Evolutionary conservation across 257 asterid species (phyloP), one percentile per base, ranked within the genome.

Genomic region (Forsythia viridissima): DNA sequence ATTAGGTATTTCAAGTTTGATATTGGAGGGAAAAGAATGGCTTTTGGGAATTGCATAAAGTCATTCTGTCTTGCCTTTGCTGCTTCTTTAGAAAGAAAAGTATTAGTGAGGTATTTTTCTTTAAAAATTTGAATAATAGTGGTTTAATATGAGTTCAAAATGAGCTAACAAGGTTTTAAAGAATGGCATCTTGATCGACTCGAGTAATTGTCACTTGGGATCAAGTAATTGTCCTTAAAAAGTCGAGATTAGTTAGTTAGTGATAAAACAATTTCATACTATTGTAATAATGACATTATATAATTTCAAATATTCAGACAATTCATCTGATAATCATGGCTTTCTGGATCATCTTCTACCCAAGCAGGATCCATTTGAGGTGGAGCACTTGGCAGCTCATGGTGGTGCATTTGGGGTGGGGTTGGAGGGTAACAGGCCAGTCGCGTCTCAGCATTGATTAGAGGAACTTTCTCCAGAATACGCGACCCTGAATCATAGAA

Each of bases 21-120:
- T 38, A 7, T 30, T 13, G 52, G 42, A 77, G 81, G 88, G 84
- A 57, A 86, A 86, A 67, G 88, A 61, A 88, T 90, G 88, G 82
- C 91, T 86, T 90, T 79, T 20, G 15, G 75, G 63, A 51, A 80
- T 37, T 65, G 81, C 42, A 80, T 72, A 52, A 80, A 88, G 82
- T 69, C 83, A 90, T 88, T 84, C 92, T 39, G 61, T 36, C 21
- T 76, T 76, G 71, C 78, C 4, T 44, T 84, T 75, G 52, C 83
- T 80, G 80, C 87, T 80, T 81, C 80, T 80, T 70, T 71, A 21
- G 57, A 57, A 84, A 80, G 88, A 77, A 87, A 85, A 78, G 86
- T 77, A 86, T 48, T 48, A 2, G 4, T 13, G 59, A 48, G 59
- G 59, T 48, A 0, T 48, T 48, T 15, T 4, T n/a, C 20, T n/a